phyloP scores from a whole-genome alignment of 169 alveolate species.

The Cryptosporidium ryanae region DNA sequence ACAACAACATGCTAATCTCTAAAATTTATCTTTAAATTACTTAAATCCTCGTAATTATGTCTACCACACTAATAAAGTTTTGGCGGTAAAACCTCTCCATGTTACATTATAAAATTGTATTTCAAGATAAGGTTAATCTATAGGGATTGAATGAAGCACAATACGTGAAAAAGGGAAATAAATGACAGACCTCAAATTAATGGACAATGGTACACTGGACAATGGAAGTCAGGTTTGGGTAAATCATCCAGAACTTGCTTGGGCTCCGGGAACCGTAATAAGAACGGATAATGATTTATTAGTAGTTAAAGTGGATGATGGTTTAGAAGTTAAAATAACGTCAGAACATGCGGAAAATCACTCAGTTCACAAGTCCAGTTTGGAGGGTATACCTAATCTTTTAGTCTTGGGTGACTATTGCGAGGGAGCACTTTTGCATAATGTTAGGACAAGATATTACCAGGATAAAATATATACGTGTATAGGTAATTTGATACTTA shows the following conservation, averaged over 20 bases:
- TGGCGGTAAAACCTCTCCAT: constrained; percentile 56
- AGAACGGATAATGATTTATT: constrained; percentile 15
- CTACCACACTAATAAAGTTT: constrained; percentile 45
- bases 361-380: constrained; percentile 51
- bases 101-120: constrained; percentile 19
- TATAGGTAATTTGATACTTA: constrained; percentile 87
- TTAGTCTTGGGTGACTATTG: constrained; percentile 85
- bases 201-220: constrained; percentile 30
- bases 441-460: constrained; percentile 82
- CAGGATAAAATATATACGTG: constrained; percentile 84
- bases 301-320: constrained; percentile 69
- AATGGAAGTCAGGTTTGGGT: constrained; percentile 63
- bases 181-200: constrained; percentile 46
- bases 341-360: constrained; percentile 52
- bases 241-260: constrained; percentile 56
- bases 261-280: constrained; percentile 65
- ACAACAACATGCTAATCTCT: too few relatives aligned
- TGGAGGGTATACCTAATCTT: constrained; percentile 84
- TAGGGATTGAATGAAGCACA: neutral
- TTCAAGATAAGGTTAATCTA: constrained; percentile 1
- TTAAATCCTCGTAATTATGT: constrained; percentile 50
- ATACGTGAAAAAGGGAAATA: neutral
- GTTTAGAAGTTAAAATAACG: constrained; percentile 42
- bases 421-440: constrained; percentile 87
- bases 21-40: neutral